A percentile compares a stretch with the other conserved stretches of the same genome.
Conservation (phyloP, 805 yeast genomes). For the Starmerella bacillaris region DNA sequence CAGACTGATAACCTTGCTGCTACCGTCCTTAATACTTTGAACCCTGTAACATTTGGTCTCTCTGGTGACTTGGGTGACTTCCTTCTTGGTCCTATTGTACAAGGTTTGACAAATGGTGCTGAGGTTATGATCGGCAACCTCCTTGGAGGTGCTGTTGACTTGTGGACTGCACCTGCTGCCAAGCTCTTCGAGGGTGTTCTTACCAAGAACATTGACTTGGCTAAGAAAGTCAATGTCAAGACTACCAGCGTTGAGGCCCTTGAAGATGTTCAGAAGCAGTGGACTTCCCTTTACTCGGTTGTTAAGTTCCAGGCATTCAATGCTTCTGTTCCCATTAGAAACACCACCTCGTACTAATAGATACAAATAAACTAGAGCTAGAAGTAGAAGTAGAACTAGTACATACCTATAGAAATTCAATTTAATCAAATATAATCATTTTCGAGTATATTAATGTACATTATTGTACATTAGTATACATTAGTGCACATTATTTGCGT, state of each 20-base stretch:
- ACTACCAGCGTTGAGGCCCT: slow-evolving; percentile 4
- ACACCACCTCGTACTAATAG: too few relatives aligned
- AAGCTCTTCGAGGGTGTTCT: slow-evolving; percentile 13
- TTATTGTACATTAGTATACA: too few relatives aligned
- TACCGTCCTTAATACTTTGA: slow-evolving; percentile 7
- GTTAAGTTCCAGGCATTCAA: too few relatives aligned
- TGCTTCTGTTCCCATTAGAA: too few relatives aligned
- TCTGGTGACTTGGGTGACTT: slow-evolving; percentile 17
- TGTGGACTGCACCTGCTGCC: slow-evolving; percentile 18
- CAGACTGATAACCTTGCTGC: slow-evolving; percentile 21
- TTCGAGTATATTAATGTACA: too few relatives aligned
- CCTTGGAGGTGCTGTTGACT: slow-evolving; percentile 17
- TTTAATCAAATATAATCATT: too few relatives aligned
- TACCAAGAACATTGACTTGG: slow-evolving; percentile 12
- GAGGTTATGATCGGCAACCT: slow-evolving; percentile 19
- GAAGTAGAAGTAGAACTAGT: too few relatives aligned
- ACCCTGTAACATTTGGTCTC: slow-evolving; percentile 14
- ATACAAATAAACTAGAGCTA: too few relatives aligned
- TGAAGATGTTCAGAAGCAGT: slow-evolving; percentile 11
- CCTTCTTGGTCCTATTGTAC: slow-evolving; percentile 18
- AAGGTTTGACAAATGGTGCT: slow-evolving; percentile 21
- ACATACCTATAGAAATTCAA: too few relatives aligned
- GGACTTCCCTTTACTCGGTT: slow-evolving; percentile 1
- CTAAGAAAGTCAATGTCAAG: slow-evolving; percentile 12
- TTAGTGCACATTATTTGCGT: too few relatives aligned